phyloP scores from a whole-genome alignment of 140 eudicot genomes.

The Oenanthe javanica region DNA sequence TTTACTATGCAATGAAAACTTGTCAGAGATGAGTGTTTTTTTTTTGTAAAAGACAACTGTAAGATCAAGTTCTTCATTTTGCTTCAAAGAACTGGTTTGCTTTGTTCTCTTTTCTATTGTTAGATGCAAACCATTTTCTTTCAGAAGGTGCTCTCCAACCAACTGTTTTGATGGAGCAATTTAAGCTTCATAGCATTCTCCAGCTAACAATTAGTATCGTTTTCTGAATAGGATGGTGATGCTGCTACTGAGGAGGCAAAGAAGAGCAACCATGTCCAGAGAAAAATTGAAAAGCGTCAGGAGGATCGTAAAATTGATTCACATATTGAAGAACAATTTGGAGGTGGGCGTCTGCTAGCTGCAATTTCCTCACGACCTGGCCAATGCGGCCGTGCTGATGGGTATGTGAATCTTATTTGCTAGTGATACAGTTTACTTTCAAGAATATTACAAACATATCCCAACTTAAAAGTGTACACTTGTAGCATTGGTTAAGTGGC shows the following conservation, averaged over 20 bases:
- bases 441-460: not conserved
- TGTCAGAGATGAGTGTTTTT: not conserved
- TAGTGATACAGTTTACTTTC: not conserved
- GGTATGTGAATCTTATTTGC: not conserved
- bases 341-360: conserved; percentile 15
- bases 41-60: not conserved
- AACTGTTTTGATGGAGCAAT: not conserved
- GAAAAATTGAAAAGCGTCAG: conserved; percentile 10
- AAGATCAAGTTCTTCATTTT: not conserved
- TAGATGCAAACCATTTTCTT: not conserved
- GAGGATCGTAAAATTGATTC: conserved; percentile 10
- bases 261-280: conserved; percentile 16
- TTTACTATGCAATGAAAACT: not conserved
- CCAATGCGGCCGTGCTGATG: conserved; percentile 14
- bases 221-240: not conserved
- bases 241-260: conserved; percentile 12
- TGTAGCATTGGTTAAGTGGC: not conserved
- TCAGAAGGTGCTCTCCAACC: not conserved
- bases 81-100: not conserved
- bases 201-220: not conserved
- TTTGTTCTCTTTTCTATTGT: not conserved
- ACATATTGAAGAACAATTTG: conserved; percentile 13
- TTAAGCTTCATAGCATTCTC: not conserved
- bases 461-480: not conserved
- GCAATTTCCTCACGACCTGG: conserved; percentile 15